Conservation (phyloP, 495 filamentous ascomycete genomes). For the Apiosordaria backusii region DNA sequence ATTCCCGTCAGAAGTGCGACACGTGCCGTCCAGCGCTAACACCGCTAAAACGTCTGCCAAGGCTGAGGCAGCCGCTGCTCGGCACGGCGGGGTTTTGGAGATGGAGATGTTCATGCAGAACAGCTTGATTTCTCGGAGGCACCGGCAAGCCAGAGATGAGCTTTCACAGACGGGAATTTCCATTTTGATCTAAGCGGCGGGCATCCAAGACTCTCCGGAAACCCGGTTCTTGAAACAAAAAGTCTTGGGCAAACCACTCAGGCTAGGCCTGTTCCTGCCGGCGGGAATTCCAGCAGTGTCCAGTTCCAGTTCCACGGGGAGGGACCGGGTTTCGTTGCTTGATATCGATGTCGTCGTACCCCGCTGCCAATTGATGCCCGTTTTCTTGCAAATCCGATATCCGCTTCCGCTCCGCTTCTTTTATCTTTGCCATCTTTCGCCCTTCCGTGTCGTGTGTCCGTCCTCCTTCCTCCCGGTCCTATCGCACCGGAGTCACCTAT, state of each 20-base stretch:
- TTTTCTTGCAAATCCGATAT: not conserved
- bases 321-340: not conserved
- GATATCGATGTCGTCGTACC: not conserved
- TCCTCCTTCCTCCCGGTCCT: not conserved
- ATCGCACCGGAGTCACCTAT: not conserved
- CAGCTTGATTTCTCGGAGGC: not conserved
- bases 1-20: not conserved
- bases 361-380: not conserved
- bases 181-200: not conserved
- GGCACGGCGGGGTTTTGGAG: not conserved
- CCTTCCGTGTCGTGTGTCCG: conserved; percentile 4
- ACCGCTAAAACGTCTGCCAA: conserved; percentile 7
- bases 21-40: not conserved
- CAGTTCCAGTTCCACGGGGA: not conserved
- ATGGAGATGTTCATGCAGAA: not conserved
- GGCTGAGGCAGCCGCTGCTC: not conserved
- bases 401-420: not conserved
- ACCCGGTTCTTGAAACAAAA: not conserved
- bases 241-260: too few species aligned
- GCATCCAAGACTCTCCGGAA: not conserved
- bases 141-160: not conserved
- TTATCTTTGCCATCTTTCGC: not conserved
- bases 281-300: not conserved
- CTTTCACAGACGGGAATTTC: not conserved
- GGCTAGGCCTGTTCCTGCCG: not conserved